Percentiles rank a stretch among this genome's conserved stretches.
Conservation (phyloP, 768 basidiomycete species). For the Pisolithus tinctorius region DNA sequence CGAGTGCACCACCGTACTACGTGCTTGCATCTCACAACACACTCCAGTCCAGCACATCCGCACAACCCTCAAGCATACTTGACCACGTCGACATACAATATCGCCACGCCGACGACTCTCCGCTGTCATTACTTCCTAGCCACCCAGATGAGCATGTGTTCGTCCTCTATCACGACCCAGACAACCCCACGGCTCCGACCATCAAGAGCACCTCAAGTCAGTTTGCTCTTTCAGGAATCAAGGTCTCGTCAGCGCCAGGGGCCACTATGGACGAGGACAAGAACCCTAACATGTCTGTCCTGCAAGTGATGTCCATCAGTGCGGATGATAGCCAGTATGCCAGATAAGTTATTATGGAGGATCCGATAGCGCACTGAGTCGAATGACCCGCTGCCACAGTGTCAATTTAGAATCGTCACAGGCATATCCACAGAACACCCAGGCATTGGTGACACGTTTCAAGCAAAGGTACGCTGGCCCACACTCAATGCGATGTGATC, state of each 20-base stretch:
- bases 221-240: conserved; percentile 51
- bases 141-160: too few relatives aligned
- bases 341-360: background rate
- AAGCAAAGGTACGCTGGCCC: conserved; percentile 49
- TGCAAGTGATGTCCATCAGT: too few relatives aligned
- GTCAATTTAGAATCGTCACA: conserved; percentile 24
- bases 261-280: conserved; percentile 46
- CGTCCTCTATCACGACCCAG: conserved; percentile 53
- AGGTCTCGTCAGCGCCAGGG: conserved; percentile 68
- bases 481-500: background rate
- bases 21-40: conserved; percentile 59
- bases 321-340: conserved; percentile 28
- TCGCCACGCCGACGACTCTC: too few relatives aligned
- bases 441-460: conserved; percentile 50
- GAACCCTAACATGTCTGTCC: too few relatives aligned
- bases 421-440: conserved; percentile 33
- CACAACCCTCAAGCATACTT: too few relatives aligned
- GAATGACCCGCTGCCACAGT: conserved; percentile 3
- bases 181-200: conserved; percentile 31
- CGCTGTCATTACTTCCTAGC: too few relatives aligned
- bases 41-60: conserved; percentile 25
- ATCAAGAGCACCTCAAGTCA: conserved; percentile 45
- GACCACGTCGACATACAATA: too few relatives aligned
- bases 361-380: conserved; percentile 17
- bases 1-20: conserved; percentile 50